These are phyloP conservation scores for Cucurbita argyrosperma DNA, from an alignment of 306 rosid species.

Conservation along the genomic window DNA sequence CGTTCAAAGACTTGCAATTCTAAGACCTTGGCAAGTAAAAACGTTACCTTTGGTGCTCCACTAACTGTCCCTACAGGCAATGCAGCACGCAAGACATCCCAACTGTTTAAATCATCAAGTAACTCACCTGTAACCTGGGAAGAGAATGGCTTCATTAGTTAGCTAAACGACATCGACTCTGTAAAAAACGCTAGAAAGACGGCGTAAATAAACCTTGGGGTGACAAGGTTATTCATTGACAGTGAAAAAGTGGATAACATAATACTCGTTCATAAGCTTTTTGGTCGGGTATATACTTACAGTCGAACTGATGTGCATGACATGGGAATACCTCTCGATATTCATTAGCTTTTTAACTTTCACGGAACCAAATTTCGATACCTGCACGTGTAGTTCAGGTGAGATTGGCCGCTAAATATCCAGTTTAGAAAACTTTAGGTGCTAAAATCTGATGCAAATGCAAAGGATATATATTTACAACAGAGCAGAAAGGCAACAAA, in stretches of 20 bases:
- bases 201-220: neutral
- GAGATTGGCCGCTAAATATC: neutral
- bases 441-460: neutral
- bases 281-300: constrained; percentile 34
- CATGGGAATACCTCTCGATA: constrained; percentile 91
- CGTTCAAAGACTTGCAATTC: neutral
- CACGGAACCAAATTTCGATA: constrained; percentile 82
- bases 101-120: constrained; percentile 53
- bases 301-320: constrained; percentile 96
- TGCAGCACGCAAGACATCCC: constrained; percentile 90
- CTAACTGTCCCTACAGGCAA: constrained; percentile 98
- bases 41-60: constrained; percentile 99
- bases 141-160: constrained; percentile 1
- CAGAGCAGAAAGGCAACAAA: neutral
- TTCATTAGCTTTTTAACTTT: constrained; percentile 81
- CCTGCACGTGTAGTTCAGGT: constrained; percentile 34
- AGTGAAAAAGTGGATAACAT: neutral
- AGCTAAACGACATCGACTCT: neutral
- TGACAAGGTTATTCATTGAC: neutral
- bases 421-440: neutral
- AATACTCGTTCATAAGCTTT: neutral
- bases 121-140: constrained; percentile 85
- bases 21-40: neutral
- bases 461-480: neutral
- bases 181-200: neutral